Evolutionary conservation across 2,329 filamentous ascomycete species (phyloP).

Genomic region (Phymatotrichopsis omnivora): DNA sequence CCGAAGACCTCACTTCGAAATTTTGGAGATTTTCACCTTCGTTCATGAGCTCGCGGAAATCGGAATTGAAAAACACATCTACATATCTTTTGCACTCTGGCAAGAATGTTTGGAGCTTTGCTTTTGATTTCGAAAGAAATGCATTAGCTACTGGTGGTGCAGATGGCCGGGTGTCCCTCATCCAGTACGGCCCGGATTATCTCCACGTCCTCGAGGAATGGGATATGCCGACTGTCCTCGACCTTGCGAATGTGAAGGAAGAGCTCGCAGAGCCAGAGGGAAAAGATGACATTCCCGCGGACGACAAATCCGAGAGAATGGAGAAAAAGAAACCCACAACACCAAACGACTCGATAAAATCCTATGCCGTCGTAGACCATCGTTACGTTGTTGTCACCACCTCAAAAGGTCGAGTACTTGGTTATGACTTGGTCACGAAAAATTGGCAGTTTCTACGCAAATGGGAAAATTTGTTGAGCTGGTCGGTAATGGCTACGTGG

Average conservation of each 20-base stretch:
- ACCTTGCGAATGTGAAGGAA: background rate
- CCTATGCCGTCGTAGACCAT: constrained; percentile 48
- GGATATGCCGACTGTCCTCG: constrained; percentile 12
- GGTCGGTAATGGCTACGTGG: constrained; percentile 22
- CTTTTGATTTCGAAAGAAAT: constrained; percentile 35
- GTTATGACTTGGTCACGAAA: constrained; percentile 31
- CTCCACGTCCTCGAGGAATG: constrained; percentile 9
- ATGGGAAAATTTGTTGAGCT: constrained; percentile 10
- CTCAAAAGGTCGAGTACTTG: constrained; percentile 47
- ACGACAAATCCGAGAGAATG: constrained; percentile 28
- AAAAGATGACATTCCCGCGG: background rate
- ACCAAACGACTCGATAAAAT: constrained; percentile 44
- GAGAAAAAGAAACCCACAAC: constrained; percentile 32
- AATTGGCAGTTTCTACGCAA: constrained; percentile 14
- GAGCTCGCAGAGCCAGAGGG: background rate
- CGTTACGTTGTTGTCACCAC: constrained; percentile 50
- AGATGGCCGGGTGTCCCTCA: constrained; percentile 52
- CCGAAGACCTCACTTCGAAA: constrained; percentile 29
- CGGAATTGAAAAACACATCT: constrained; percentile 50
- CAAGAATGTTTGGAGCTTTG: constrained; percentile 82
- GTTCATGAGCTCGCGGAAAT: constrained; percentile 35
- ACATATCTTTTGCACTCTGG: constrained; percentile 41
- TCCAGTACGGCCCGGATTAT: constrained; percentile 15
- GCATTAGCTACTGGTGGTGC: constrained; percentile 68
- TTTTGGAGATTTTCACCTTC: constrained; percentile 24